phyloP scores from a whole-genome alignment of 345 rosid species.

The Clausena lansium region DNA sequence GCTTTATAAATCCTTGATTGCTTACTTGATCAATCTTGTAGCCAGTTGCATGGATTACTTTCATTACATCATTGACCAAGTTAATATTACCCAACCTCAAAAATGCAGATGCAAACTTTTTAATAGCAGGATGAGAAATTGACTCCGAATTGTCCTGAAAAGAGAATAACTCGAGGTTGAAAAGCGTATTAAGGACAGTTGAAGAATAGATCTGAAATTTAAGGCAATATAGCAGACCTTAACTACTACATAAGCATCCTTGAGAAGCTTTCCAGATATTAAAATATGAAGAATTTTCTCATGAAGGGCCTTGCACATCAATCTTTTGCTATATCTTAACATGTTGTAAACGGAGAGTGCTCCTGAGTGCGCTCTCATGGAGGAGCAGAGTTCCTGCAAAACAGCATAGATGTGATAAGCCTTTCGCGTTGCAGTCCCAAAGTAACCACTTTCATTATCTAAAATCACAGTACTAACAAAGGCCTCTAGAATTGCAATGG shows the following conservation, averaged over 20 bases:
- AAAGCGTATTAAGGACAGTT: background rate
- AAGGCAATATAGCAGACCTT: slow-evolving; percentile 50
- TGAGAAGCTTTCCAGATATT: slow-evolving; percentile 65
- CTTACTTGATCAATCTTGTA: slow-evolving; percentile 62
- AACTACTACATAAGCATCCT: slow-evolving; percentile 83
- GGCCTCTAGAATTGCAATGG: too few species aligned
- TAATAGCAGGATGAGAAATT: slow-evolving; percentile 69
- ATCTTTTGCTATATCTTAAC: slow-evolving; percentile 72
- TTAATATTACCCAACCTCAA: slow-evolving; percentile 66
- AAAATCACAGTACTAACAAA: background rate
- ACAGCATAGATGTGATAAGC: slow-evolving; percentile 14
- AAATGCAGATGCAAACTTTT: too few species aligned
- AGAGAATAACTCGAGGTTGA: slow-evolving; percentile 5
- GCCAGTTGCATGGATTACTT: slow-evolving; percentile 75
- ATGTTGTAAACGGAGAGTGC: slow-evolving; percentile 73
- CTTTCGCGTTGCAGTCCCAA: background rate
- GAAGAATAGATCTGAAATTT: background rate
- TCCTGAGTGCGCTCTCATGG: slow-evolving; percentile 60
- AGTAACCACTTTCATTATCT: background rate
- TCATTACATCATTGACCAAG: slow-evolving; percentile 72
- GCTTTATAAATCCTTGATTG: too few species aligned
- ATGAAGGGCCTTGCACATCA: slow-evolving; percentile 74
- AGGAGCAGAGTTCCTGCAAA: slow-evolving; percentile 70
- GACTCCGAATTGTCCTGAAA: slow-evolving; percentile 62
- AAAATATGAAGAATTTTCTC: slow-evolving; percentile 81